phyloP scores from a whole-genome alignment of 306 rosid species.

The Medicago arabica region DNA sequence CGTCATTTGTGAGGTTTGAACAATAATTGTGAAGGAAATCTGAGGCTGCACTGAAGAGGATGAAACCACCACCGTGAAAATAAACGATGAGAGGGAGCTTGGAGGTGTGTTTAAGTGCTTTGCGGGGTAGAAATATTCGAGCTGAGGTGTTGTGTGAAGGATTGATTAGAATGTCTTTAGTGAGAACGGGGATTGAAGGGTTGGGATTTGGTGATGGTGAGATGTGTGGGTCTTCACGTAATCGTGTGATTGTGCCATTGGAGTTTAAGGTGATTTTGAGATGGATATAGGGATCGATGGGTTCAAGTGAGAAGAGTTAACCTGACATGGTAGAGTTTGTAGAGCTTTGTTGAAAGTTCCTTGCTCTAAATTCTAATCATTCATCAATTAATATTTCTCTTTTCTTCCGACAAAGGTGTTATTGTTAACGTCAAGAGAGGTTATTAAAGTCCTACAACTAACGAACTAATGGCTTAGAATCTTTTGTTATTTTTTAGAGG shows the following conservation, averaged over 20 bases:
- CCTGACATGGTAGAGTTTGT: constrained; percentile 3
- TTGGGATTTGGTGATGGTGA: constrained; percentile 42
- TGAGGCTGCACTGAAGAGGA: constrained; percentile 51
- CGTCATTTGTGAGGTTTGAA: constrained; percentile 41
- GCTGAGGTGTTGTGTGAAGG: constrained; percentile 49
- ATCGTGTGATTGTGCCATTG: constrained; percentile 53
- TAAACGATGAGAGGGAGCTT: constrained; percentile 50
- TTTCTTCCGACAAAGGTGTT: not conserved
- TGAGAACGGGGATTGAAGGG: constrained; percentile 41
- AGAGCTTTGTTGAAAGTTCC: not conserved
- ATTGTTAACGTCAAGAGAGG: not conserved
- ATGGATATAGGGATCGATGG: constrained; percentile 40
- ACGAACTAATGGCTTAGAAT: not conserved
- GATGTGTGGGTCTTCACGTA: not conserved
- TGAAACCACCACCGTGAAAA: constrained; percentile 69
- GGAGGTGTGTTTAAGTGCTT: constrained; percentile 30
- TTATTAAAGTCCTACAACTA: not conserved
- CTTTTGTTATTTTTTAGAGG: not conserved
- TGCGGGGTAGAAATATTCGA: constrained; percentile 51
- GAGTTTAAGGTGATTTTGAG: constrained; percentile 43
- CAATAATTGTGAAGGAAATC: constrained; percentile 40
- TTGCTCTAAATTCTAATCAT: not conserved
- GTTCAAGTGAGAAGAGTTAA: not conserved
- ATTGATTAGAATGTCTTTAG: constrained; percentile 54
- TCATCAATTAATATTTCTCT: not conserved